A percentile compares a stretch with the other conserved stretches of the same genome.
phyloP scores from a whole-genome alignment of 208 protist species.

The Wallacemonas sp. region DNA sequence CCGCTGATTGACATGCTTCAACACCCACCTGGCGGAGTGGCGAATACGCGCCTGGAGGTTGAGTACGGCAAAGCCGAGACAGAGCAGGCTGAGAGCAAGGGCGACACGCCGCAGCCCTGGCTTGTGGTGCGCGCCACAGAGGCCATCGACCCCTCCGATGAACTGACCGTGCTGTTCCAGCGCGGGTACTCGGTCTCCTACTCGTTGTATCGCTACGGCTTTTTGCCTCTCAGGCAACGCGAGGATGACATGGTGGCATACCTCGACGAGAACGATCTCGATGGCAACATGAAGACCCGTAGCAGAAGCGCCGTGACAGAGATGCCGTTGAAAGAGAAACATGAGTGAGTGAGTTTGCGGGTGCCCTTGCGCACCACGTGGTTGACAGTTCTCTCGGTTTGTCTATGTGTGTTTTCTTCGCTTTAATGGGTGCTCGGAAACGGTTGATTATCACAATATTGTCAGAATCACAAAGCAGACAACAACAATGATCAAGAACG shows the following conservation, averaged over 20 bases:
- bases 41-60: constrained; percentile 34
- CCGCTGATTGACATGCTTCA: constrained; percentile 65
- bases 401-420: too few relatives aligned
- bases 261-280: constrained; percentile 13
- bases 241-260: constrained; percentile 35
- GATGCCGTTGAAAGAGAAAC: neutral
- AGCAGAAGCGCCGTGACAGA: too few relatives aligned
- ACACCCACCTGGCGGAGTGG: constrained; percentile 36
- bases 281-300: constrained; percentile 4
- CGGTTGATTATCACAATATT: too few relatives aligned
- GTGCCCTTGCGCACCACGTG: too few relatives aligned
- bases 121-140: constrained; percentile 37
- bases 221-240: constrained; percentile 41
- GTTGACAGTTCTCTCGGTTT: too few relatives aligned
- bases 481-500: too few relatives aligned
- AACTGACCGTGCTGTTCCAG: constrained; percentile 48
- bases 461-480: too few relatives aligned
- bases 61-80: too few relatives aligned
- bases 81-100: too few relatives aligned
- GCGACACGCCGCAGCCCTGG: constrained; percentile 16
- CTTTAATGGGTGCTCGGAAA: too few relatives aligned
- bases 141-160: constrained; percentile 45
- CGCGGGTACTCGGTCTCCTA: constrained; percentile 69
- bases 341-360: too few relatives aligned
- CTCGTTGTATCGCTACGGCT: constrained; percentile 67